Base-by-base conservation (phyloP, 108 stramenopile genomes). In the Cyclotella kingstonii region DNA sequence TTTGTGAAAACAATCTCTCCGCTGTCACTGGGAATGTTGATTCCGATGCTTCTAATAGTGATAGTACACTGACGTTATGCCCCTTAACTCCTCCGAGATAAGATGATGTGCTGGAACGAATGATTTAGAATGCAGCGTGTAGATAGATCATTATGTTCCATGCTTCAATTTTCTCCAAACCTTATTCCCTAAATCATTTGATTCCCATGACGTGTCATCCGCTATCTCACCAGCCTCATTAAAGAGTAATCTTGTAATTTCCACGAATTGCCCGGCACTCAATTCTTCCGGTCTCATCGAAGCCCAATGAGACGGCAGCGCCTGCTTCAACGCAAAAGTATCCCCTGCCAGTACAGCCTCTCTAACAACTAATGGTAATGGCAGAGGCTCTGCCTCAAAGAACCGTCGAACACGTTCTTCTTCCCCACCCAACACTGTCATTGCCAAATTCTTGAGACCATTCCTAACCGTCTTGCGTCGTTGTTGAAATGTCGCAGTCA, bases 401-500 rank as follows among this genome's bases (percentile, higher is more conserved):
- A 86, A 60, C 40, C 45, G 1, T 43, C 48, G 30, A 11, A 71
- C 83, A 36, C 42, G 52, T 28, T 80, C 79, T 53, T 53, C 43
- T 54, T 78, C 76, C 30, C 72, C 74, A 12, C 54, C 42, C 56
- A 60, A 59, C 43, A 79, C 48, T 15, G 69, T 68, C 36, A 69
- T 49, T 5, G 85, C 74, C 66, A 98, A 46, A 38, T 81, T 82
- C 59, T 87, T 90, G 45, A 98, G 75, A 5, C 84, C 78, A 63
- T 96, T 96, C 34, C 96, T 80, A 10, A 98, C 72, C 34, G 95
- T 96, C 74, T 98, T 98, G 8, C 98, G 85, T 45, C 98, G 77
- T 69, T 98, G 95, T 57, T 86, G 94, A 75, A 98, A 98, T 1
- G 91, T 68, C 8, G 89, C 79, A 5, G 82, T 96, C 0, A 98